Evolutionary conservation across 306 rosid genomes (phyloP).

Genomic region (Chamaecrista fasciculata): DNA sequence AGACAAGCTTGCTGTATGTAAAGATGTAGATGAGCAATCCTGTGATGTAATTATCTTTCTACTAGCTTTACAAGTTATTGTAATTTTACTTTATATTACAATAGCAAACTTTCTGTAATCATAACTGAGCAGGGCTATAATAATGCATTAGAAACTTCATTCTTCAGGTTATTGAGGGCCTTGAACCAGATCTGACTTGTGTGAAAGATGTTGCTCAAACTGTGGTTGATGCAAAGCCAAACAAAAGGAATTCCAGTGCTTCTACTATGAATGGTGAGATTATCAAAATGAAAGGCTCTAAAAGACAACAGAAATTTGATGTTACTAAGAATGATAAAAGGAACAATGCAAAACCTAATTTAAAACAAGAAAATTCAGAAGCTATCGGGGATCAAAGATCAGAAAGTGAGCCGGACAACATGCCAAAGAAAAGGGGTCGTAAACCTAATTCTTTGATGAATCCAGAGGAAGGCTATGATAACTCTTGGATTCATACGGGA

Average conservation of each 20-base stretch:
- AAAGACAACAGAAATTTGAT: conserved; percentile 31
- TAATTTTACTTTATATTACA: not conserved
- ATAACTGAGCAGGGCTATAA: not conserved
- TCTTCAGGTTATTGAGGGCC: conserved; percentile 45
- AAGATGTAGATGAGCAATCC: conserved; percentile 34
- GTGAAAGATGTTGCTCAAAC: conserved; percentile 25
- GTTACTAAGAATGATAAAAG: conserved; percentile 31
- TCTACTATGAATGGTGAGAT: conserved; percentile 27
- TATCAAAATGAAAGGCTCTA: conserved; percentile 18
- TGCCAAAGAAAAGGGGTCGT: conserved; percentile 60
- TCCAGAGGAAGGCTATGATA: conserved; percentile 73
- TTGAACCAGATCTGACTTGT: conserved; percentile 23
- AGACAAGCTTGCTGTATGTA: conserved; percentile 23
- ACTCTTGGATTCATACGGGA: conserved; percentile 40
- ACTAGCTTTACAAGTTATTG: conserved; percentile 8
- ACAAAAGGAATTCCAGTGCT: conserved; percentile 21
- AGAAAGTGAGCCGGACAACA: conserved; percentile 34
- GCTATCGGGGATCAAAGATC: conserved; percentile 30
- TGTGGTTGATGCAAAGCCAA: conserved; percentile 27
- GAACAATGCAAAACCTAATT: conserved; percentile 22
- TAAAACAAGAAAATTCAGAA: conserved; percentile 27
- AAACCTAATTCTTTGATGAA: conserved; percentile 74
- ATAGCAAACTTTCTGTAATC: not conserved
- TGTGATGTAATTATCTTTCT: conserved; percentile 31
- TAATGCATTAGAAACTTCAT: conserved; percentile 10